Conservation (phyloP, 805 yeast species). For the Clavispora santaluciae region DNA sequence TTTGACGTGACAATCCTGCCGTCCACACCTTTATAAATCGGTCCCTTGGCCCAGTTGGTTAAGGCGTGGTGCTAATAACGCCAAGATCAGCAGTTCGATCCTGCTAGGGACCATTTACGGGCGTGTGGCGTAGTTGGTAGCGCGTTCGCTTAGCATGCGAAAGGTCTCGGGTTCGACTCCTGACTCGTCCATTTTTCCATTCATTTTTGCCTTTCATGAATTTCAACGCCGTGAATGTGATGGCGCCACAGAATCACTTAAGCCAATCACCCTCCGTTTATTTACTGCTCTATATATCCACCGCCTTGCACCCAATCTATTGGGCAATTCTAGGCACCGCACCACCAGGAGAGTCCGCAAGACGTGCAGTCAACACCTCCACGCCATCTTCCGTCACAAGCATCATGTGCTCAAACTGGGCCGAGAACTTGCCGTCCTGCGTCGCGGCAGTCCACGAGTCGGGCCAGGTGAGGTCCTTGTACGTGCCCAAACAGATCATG, state of each 20-base stretch:
- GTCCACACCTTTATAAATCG: constrained; percentile 15
- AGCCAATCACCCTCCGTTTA: too few relatives aligned
- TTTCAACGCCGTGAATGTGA: too few relatives aligned
- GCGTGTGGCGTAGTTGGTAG: constrained; percentile 14
- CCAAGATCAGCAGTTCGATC: constrained; percentile 82
- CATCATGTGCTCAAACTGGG: constrained; percentile 94
- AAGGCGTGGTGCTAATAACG: constrained; percentile 52
- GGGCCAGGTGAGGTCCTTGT: constrained; percentile 86
- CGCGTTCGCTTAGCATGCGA: constrained; percentile 11
- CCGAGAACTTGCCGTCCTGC: constrained; percentile 82
- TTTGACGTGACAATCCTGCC: too few relatives aligned
- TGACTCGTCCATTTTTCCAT: constrained; percentile 55
- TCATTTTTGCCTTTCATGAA: neutral
- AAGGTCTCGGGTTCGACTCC: constrained; percentile 67
- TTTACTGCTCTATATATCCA: too few relatives aligned
- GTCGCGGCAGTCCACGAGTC: constrained; percentile 96
- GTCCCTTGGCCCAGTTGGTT: constrained; percentile 54
- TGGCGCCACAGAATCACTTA: too few relatives aligned
- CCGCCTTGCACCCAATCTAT: too few relatives aligned
- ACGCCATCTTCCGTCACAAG: constrained; percentile 90
- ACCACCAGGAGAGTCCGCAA: constrained; percentile 84
- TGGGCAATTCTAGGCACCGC: constrained; percentile 49
- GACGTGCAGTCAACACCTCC: constrained; percentile 83
- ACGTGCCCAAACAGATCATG: constrained; percentile 84
- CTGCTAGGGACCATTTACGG: constrained; percentile 70